phyloP scores from a whole-genome alignment of 2,329 filamentous ascomycete species.

The Ophiostoma australiae region DNA sequence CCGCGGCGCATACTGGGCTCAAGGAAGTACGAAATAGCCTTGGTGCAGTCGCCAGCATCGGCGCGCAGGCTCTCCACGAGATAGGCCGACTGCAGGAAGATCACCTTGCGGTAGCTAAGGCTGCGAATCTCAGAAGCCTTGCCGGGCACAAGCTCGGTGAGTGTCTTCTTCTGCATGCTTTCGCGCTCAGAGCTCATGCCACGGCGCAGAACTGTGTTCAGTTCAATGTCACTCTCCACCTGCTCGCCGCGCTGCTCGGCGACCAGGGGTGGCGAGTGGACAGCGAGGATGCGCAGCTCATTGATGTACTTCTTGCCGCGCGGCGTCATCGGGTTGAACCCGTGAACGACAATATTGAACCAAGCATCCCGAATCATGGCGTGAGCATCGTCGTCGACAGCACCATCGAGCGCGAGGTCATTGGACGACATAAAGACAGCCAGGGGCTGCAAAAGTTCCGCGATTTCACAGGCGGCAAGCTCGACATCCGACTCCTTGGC shows the following conservation, averaged over 20 bases:
- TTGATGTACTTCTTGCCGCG: slow-evolving; percentile 67
- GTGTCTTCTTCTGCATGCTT: slow-evolving; percentile 70
- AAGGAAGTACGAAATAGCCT: slow-evolving; percentile 86
- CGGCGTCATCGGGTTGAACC: slow-evolving; percentile 71
- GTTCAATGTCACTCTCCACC: slow-evolving; percentile 90
- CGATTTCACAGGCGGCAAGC: slow-evolving; percentile 79
- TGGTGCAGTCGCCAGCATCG: slow-evolving; percentile 81
- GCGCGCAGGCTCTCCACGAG: slow-evolving; percentile 85
- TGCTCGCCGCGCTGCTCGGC: slow-evolving; percentile 84
- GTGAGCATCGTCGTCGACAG: slow-evolving; percentile 62
- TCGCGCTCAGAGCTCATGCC: slow-evolving; percentile 78
- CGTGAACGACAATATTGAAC: slow-evolving; percentile 97
- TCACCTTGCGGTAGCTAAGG: slow-evolving; percentile 81
- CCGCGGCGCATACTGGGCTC: slow-evolving; percentile 73
- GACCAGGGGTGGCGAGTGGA: slow-evolving; percentile 81
- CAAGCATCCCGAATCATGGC: slow-evolving; percentile 82
- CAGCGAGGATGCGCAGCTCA: slow-evolving; percentile 78
- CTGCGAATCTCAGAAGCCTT: slow-evolving; percentile 73
- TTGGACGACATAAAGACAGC: slow-evolving; percentile 72
- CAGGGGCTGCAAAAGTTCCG: slow-evolving; percentile 80
- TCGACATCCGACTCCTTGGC: slow-evolving; percentile 74
- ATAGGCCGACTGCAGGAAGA: slow-evolving; percentile 87
- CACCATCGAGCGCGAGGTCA: slow-evolving; percentile 47
- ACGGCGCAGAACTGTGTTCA: slow-evolving; percentile 86
- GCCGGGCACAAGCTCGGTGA: slow-evolving; percentile 68